phyloP scores from a whole-genome alignment of 1,139 yeast species.

The Zhuliangozyma blackwelliae region DNA sequence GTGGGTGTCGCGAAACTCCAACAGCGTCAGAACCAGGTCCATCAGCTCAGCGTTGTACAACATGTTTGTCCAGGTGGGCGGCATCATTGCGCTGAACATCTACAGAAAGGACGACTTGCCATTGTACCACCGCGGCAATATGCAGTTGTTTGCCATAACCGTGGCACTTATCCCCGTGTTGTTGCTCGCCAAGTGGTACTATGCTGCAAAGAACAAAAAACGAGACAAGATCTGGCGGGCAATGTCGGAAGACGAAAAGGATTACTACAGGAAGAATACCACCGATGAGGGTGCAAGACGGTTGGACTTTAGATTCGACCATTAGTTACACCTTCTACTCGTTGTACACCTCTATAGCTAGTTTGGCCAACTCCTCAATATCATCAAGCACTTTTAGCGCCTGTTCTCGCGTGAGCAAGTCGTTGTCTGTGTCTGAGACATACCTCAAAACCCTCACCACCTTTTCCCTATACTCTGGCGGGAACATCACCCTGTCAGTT shows the following conservation, averaged over 20 bases:
- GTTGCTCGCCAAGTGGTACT: constrained; percentile 32
- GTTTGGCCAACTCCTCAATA: constrained; percentile 31
- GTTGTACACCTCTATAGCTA: constrained; percentile 7
- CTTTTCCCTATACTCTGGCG: constrained; percentile 41
- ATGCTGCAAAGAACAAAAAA: constrained; percentile 41
- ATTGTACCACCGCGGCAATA: constrained; percentile 51
- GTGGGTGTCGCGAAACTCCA: constrained; percentile 60
- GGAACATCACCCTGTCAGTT: constrained; percentile 45
- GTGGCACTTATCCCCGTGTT: constrained; percentile 17
- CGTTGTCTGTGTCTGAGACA: constrained; percentile 45
- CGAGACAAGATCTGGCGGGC: constrained; percentile 45
- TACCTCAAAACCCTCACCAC: constrained; percentile 43
- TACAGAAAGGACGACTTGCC: constrained; percentile 59
- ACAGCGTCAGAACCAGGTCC: constrained; percentile 55
- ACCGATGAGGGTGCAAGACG: constrained; percentile 52
- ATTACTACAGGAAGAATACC: constrained; percentile 37
- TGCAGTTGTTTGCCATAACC: constrained; percentile 16
- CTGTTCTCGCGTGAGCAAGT: constrained; percentile 57
- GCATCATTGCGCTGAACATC: constrained; percentile 49
- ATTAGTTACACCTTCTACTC: constrained; percentile 6
- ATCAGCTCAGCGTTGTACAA: constrained; percentile 48
- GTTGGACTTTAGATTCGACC: constrained; percentile 44
- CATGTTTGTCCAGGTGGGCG: constrained; percentile 56
- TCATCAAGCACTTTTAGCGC: constrained; percentile 42
- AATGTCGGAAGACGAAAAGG: constrained; percentile 45